Base-by-base conservation (phyloP, 768 basidiomycete species). In the Lentinula aciculospora region DNA sequence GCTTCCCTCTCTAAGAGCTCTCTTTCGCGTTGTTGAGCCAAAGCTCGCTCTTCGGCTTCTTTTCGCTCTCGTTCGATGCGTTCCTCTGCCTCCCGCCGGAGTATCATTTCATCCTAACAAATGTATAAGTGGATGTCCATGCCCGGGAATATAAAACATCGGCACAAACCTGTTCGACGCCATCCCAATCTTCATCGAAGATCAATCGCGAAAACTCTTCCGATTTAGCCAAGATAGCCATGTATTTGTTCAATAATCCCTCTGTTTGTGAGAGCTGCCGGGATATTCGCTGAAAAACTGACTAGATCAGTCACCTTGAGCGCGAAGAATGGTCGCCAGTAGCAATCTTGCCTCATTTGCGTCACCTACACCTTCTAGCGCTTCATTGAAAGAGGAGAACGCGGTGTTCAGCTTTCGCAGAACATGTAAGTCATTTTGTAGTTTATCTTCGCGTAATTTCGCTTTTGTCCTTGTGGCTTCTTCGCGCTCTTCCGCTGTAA, bases 181-280 rank as follows among this genome's bases (percentile, higher is more conserved):
- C 90, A 55, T 80, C 72, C 88, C 88, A 92, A 58, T 81, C 72
- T 60, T 89, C 86, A 66, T 92, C 89, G 60, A 91, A 84, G 17
- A 92, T 82, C 58, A 92, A 69, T 29, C 80, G 80, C 2, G 88
- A 74, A 60, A 82, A 77, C 13, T 82, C 78, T 68, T 91, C 89
- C 2, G 89, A 88, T 67, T 82, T 84, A 4, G 81, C 79, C 19
- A 92, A 73, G 47, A 89, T 81, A 40, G 71, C 72, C 42, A 88
- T 80, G 66, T 92, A 92, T 76, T 84, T 88, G 69, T 89, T 84
- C 58, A 92, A 72, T 57, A 92, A 71, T 1, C 79, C 81, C 64
- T 92, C 84, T 0, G 90, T 92, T 61, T 91, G 81, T 47, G 77
- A 79, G 32, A 92, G 68, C 61, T 90, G 89, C 29, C 68, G 69